Base-by-base conservation (phyloP, 768 basidiomycete species). In the Tylopilus rubrobrunneus region DNA sequence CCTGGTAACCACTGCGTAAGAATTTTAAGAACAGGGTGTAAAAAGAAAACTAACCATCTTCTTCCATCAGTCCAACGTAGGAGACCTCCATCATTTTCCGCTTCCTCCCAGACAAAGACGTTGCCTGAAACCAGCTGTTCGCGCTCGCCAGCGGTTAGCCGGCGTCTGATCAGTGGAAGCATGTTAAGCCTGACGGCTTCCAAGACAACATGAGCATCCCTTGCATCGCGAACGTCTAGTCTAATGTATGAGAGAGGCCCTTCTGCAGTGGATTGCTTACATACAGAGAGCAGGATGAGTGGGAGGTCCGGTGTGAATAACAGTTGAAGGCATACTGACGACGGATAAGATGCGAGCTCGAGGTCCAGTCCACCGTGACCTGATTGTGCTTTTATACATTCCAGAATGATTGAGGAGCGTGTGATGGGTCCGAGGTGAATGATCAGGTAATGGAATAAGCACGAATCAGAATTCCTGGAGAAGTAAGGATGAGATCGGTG, bases 71-170 rank as follows among this genome's bases (percentile, higher is more conserved):
- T 91, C 89, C 89, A 90, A 25, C 89, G 78, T 53, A 89, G 73
- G 7, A 69, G 50, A 7, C 82, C 83, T 46, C 85, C 85, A 46
- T 88, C 88, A 48, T 79, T 76, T 58, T 86, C 87, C 4, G 87
- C 86, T 67, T 91, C 89, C 61, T 91, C 88, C 89, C 89, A 91
- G 37, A 91, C 89, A 61, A 89, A 91, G 40, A 91, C 80, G 55
- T 89, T 86, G 2, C 89, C 89, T 48, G 87, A 86, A 37, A 66
- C 66, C 5, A 91, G 74, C 40, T 84, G 81, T 33, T 87, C 87
- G 42, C 88, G 75, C 65, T 91, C 88, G 54, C 72, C 81, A 4
- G 83, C 74, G 12, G 84, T 78, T n/a, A 91, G 74, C 9, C 88
- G 80, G 19, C 86, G 80, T 54, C 78, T 85, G 56, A 89, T 82